Evolutionary conservation across 768 basidiomycete species (phyloP), one percentile per base, ranked within the genome.

Genomic region (Hydnum rufescens): DNA sequence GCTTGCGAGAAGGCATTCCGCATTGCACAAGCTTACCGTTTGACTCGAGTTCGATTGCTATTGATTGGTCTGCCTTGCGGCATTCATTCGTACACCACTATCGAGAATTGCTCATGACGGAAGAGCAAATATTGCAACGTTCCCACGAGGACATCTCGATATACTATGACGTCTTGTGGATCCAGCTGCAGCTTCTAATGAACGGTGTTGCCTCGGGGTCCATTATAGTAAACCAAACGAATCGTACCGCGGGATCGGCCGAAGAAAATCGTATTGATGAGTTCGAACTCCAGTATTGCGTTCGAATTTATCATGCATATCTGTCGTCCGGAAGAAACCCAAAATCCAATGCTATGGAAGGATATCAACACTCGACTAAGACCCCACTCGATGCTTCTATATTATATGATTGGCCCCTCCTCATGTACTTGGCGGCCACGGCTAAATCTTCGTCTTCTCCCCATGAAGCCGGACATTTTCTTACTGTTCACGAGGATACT

Each of bases 141-240:
- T 71, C 72, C 25, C 77, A 75, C 57, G 86, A 90, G 67, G 84
- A 87, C 58, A 60, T 82, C 4, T 73, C 80, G 0, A 68, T 82
- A 4, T 68, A 74, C 49, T 70, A 71, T 55, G 70, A 74, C 19
- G 65, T 69, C n/a, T 65, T 86, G 4, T 79, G 76, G 71, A 74
- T 68, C 1, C 83, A 88, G 59, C 61, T 77, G 22, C 76, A 82
- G 54, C 70, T 85, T 22, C 63, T 86, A 36, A 68, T 69, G 34
- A 78, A 76, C 57, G 86, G 85, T 1, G 58, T 86, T 13, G 71
- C 73, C 0, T 64, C 77, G 31, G 78, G 81, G 8, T 76, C 82
- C 3, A 65, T 87, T 50, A 68, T 76, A n/a, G 62, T 84, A 30
- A 60, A 66, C 3, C 65, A 70, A 31, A 30, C 32, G 4, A 36